phyloP scores from a whole-genome alignment of 805 yeast species.

The Ogataea ramenticola region DNA sequence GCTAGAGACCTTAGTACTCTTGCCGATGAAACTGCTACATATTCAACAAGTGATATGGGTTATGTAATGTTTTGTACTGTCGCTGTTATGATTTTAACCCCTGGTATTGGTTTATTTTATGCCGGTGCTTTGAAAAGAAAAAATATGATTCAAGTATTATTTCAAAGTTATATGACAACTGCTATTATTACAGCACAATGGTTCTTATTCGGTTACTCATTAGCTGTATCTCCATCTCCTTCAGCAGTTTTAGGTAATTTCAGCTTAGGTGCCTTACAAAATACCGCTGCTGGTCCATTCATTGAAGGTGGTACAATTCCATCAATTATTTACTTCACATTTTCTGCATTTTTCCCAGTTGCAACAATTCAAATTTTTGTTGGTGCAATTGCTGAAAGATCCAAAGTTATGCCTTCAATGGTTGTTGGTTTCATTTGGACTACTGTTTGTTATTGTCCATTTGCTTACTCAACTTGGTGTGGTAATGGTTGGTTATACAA shows the following conservation, averaged over 20 bases:
- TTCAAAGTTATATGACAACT: conserved; percentile 38
- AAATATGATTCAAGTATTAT: conserved; percentile 35
- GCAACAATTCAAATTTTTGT: conserved; percentile 43
- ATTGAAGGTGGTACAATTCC: conserved; percentile 42
- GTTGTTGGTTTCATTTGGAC: conserved; percentile 34
- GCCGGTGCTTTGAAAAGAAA: conserved; percentile 36
- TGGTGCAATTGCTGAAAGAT: conserved; percentile 39
- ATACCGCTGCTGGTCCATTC: conserved; percentile 32
- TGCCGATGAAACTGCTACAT: conserved; percentile 31
- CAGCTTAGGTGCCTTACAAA: conserved; percentile 30
- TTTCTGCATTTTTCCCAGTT: conserved; percentile 38
- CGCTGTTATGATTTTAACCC: conserved; percentile 40
- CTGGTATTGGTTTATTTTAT: conserved; percentile 38
- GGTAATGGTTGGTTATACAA: conserved; percentile 36
- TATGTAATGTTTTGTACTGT: conserved; percentile 41
- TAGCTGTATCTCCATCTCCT: conserved; percentile 30
- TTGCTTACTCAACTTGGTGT: conserved; percentile 42
- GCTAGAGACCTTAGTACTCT: conserved; percentile 18
- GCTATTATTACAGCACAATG: conserved; percentile 31
- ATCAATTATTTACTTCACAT: conserved; percentile 35
- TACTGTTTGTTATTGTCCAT: conserved; percentile 37
- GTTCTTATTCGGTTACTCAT: conserved; percentile 39
- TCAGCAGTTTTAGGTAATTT: conserved; percentile 30
- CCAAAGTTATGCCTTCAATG: conserved; percentile 33
- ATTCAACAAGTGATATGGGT: conserved; percentile 38